phyloP scores from a whole-genome alignment of 768 basidiomycete genomes.

The Artomyces pyxidatus region DNA sequence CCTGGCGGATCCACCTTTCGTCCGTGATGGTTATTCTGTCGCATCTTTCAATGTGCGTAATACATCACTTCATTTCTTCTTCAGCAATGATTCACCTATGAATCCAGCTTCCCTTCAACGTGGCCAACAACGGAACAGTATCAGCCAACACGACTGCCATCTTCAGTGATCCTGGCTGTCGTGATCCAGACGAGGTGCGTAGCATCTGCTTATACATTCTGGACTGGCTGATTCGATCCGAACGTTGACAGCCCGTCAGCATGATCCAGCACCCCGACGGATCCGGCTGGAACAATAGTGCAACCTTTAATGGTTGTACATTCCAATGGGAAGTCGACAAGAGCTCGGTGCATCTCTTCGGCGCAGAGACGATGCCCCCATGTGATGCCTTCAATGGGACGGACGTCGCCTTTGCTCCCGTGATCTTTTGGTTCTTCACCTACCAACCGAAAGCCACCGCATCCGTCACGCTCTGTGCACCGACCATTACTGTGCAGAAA shows the following conservation, averaged over 20 bases:
- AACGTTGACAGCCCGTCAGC: constrained; percentile 22
- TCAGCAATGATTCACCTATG: not conserved
- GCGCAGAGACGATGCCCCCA: constrained; percentile 19
- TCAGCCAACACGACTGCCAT: constrained; percentile 41
- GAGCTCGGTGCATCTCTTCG: constrained; percentile 34
- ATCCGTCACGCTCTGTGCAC: constrained; percentile 41
- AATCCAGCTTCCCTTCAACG: constrained; percentile 29
- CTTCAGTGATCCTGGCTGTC: constrained; percentile 37
- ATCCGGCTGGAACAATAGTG: constrained; percentile 36
- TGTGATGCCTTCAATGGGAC: constrained; percentile 19
- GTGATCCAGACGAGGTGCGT: constrained; percentile 27
- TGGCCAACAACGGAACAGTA: constrained; percentile 37
- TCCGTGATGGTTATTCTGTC: constrained; percentile 37
- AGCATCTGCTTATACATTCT: not conserved
- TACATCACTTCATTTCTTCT: not conserved
- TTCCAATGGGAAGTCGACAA: constrained; percentile 34
- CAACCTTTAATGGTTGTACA: constrained; percentile 31
- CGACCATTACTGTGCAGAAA: constrained; percentile 36
- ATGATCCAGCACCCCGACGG: constrained; percentile 28
- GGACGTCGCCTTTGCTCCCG: constrained; percentile 35
- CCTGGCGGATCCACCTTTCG: constrained; percentile 38
- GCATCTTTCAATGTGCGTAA: constrained; percentile 35
- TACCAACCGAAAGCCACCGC: constrained; percentile 31
- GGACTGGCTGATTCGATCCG: not conserved
- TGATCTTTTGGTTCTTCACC: constrained; percentile 52